A percentile compares a stretch with the other conserved stretches of the same genome.
Conservation (phyloP, 768 basidiomycete genomes). For the Pleurotus tuber-regium region DNA sequence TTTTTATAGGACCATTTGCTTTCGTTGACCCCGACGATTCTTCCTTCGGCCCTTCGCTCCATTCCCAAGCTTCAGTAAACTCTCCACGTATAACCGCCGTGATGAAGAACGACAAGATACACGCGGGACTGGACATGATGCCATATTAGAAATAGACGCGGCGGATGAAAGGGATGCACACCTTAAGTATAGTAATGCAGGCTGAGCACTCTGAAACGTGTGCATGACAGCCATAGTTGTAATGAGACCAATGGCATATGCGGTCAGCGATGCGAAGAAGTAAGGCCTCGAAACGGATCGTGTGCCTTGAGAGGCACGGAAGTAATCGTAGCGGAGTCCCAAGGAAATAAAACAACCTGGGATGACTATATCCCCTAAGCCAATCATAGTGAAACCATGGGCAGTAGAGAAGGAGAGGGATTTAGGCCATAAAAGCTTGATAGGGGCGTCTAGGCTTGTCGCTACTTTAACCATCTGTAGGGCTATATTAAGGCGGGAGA, state of each 20-base stretch:
- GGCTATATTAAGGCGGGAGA: conserved; percentile 5
- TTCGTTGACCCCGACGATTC: conserved; percentile 5
- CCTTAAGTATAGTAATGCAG: conserved; percentile 91
- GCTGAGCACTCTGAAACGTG: conserved; percentile 71
- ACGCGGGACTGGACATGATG: conserved; percentile 57
- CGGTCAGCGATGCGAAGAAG: conserved; percentile 65
- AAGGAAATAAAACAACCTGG: conserved; percentile 74
- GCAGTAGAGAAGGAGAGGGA: conserved; percentile 45
- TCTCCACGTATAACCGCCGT: conserved; percentile 67
- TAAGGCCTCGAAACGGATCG: conserved; percentile 63
- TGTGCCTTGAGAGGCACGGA: conserved; percentile 35
- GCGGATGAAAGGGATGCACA: conserved; percentile 26
- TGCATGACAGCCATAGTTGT: conserved; percentile 89
- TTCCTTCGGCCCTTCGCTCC: conserved; percentile 55
- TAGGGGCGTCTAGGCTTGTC: conserved; percentile 84
- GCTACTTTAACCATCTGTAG: conserved; percentile 91
- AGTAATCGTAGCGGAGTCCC: conserved; percentile 81
- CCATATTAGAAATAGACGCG: not conserved
- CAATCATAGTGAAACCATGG: conserved; percentile 83
- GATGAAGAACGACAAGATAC: conserved; percentile 65
- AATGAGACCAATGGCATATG: conserved; percentile 71
- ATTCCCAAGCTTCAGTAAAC: conserved; percentile 64
- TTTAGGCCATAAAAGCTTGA: conserved; percentile 90
- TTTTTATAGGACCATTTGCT: not conserved
- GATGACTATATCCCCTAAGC: conserved; percentile 83